Conservation (phyloP, 805 yeast species). For the Lachancea lanzarotensis region DNA sequence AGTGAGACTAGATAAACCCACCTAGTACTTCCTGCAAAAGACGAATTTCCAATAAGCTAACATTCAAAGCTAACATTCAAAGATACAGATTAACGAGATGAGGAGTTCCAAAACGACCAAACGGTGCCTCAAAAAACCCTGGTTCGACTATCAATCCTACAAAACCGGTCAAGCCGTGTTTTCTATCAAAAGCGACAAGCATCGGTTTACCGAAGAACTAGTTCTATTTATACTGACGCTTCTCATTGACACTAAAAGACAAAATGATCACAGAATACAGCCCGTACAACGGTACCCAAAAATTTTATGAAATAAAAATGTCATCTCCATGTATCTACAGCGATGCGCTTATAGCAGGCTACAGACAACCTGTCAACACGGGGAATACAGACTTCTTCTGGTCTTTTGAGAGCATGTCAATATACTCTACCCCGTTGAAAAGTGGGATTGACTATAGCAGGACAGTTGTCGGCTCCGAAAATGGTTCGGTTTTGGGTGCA, state of each 20-base stretch:
- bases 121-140: no score
- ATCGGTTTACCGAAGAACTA: neutral
- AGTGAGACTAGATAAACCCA: no score
- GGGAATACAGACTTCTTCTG: neutral
- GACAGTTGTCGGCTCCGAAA: slow-evolving; percentile 16
- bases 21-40: no score
- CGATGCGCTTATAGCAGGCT: neutral
- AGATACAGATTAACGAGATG: no score
- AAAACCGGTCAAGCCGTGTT: no score
- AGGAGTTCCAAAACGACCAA: no score
- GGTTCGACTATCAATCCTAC: no score
- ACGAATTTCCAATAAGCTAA: no score
- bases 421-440: slow-evolving; percentile 33
- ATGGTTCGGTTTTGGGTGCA: slow-evolving; percentile 10
- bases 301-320: neutral
- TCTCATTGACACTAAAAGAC: neutral
- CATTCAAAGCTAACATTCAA: no score
- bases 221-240: slow-evolving; percentile 1
- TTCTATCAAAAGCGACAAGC: no score
- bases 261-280: neutral
- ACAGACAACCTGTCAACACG: neutral
- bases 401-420: slow-evolving; percentile 10
- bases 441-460: slow-evolving; percentile 26
- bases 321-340: neutral
- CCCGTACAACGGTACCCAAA: neutral